phyloP scores from a whole-genome alignment of 352 stramenopile species.

The Elongisporangium anandrum region DNA sequence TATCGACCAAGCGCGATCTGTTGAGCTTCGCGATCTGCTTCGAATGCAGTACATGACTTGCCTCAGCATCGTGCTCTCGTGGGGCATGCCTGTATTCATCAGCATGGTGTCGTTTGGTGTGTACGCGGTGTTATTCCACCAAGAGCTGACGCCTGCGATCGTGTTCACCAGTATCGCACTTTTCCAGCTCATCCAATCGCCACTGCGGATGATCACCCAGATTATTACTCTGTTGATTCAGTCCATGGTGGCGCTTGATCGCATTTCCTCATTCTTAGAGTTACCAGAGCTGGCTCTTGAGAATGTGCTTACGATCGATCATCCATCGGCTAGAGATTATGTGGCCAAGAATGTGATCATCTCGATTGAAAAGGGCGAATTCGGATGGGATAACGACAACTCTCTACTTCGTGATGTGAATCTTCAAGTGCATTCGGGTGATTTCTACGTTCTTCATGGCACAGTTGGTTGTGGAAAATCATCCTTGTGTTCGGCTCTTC shows the following conservation, averaged over 20 bases:
- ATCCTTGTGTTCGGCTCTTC: slow-evolving; percentile 84
- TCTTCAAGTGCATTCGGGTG: slow-evolving; percentile 62
- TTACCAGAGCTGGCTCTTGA: slow-evolving; percentile 32
- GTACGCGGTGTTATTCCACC: slow-evolving; percentile 48
- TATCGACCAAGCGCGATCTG: no score
- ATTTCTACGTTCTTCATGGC: slow-evolving; percentile 89
- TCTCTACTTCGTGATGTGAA: slow-evolving; percentile 55
- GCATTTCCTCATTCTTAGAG: slow-evolving; percentile 68
- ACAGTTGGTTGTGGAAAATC: slow-evolving; percentile 91
- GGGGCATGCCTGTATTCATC: no score
- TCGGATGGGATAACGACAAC: slow-evolving; percentile 25
- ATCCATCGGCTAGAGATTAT: slow-evolving; percentile 18
- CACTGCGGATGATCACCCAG: slow-evolving; percentile 40
- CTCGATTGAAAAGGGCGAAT: slow-evolving; percentile 24
- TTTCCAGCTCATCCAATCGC: slow-evolving; percentile 75
- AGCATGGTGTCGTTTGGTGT: slow-evolving; percentile 45
- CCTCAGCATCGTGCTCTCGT: slow-evolving; percentile 31
- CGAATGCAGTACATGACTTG: slow-evolving; percentile 16
- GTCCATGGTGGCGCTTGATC: slow-evolving; percentile 73
- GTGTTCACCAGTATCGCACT: slow-evolving; percentile 64
- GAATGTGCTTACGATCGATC: slow-evolving; percentile 13
- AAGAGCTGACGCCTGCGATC: slow-evolving; percentile 77
- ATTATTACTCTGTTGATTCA: no score
- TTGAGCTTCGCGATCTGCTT: slow-evolving; percentile 31
- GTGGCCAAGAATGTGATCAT: slow-evolving; percentile 20